Evolutionary conservation across 805 yeast species (phyloP).

Genomic region (Candida khao-thaluensis): DNA sequence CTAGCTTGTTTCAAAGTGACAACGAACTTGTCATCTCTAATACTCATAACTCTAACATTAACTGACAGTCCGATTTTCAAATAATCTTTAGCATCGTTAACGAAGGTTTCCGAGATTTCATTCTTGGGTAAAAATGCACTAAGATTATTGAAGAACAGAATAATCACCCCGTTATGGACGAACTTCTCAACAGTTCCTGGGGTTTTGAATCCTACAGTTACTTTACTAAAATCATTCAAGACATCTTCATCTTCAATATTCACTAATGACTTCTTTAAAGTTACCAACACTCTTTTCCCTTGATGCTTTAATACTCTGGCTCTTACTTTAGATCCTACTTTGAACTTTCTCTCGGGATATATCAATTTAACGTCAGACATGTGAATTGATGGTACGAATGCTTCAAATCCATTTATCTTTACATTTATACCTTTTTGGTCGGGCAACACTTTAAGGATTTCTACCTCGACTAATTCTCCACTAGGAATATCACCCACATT

Average conservation of each 20-base stretch:
- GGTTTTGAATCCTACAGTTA: conserved; percentile 49
- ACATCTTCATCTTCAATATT: conserved; percentile 58
- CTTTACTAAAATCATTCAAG: conserved; percentile 38
- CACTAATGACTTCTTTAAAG: conserved; percentile 83
- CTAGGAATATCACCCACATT: conserved; percentile 69
- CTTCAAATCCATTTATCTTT: conserved; percentile 67
- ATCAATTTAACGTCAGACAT: conserved; percentile 80
- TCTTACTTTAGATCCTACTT: conserved; percentile 76
- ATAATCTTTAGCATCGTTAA: conserved; percentile 72
- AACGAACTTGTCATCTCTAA: conserved; percentile 58
- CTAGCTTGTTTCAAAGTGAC: conserved; percentile 75
- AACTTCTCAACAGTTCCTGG: conserved; percentile 74
- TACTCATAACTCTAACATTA: conserved; percentile 57
- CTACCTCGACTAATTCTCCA: conserved; percentile 63
- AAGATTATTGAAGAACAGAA: conserved; percentile 77
- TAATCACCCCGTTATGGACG: conserved; percentile 74
- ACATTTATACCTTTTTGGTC: conserved; percentile 64
- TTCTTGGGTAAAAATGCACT: conserved; percentile 80
- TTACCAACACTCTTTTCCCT: conserved; percentile 53
- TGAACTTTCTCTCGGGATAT: conserved; percentile 91
- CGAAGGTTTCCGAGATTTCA: conserved; percentile 89
- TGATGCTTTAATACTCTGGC: conserved; percentile 65
- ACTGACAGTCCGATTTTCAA: conserved; percentile 84
- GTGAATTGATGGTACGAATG: conserved; percentile 69
- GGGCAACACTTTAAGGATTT: conserved; percentile 54